phyloP scores from a whole-genome alignment of 2,329 filamentous ascomycete genomes.

The Phialemoniopsis sp. region DNA sequence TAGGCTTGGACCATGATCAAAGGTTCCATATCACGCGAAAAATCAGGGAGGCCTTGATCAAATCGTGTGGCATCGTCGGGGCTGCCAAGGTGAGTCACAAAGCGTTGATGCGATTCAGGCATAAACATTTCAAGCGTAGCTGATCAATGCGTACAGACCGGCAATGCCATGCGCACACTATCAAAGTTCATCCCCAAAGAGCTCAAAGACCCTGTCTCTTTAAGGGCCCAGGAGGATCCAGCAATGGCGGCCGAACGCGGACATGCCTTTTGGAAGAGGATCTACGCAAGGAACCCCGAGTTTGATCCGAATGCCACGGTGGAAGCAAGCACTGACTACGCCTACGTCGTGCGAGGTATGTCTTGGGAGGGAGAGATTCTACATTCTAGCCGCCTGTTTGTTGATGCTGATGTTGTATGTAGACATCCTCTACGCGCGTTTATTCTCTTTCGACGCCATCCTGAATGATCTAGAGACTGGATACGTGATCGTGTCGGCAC shows the following conservation, averaged over 20 bases:
- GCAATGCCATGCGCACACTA: conserved; percentile 9
- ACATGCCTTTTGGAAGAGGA: conserved; percentile 7
- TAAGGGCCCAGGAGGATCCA: conserved; percentile 4
- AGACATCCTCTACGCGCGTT: conserved; percentile 5
- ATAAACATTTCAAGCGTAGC: too few species aligned
- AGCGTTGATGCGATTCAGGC: too few species aligned
- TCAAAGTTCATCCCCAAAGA: conserved; percentile 6
- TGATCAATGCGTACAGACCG: conserved; percentile 3
- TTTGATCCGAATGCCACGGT: conserved; percentile 10
- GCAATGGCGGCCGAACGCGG: conserved; percentile 4
- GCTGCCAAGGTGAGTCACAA: conserved; percentile 6
- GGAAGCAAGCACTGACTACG: conserved; percentile 10
- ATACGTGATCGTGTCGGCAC: conserved; percentile 3
- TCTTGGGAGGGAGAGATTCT: too few species aligned
- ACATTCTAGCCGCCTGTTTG: too few species aligned
- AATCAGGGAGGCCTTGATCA: conserved; percentile 10
- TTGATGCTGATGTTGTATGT: too few species aligned
- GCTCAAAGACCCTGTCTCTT: conserved; percentile 3
- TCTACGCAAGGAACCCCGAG: conserved; percentile 8
- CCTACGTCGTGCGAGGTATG: conserved; percentile 11
- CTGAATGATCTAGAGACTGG: conserved; percentile 5
- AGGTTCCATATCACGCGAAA: conserved; percentile 1
- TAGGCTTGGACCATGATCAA: conserved; percentile 3
- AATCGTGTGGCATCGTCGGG: conserved; percentile 9
- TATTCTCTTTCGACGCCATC: conserved; percentile 6